Evolutionary conservation across 441 rosid species (phyloP).

Genomic region (Melastoma candidum): DNA sequence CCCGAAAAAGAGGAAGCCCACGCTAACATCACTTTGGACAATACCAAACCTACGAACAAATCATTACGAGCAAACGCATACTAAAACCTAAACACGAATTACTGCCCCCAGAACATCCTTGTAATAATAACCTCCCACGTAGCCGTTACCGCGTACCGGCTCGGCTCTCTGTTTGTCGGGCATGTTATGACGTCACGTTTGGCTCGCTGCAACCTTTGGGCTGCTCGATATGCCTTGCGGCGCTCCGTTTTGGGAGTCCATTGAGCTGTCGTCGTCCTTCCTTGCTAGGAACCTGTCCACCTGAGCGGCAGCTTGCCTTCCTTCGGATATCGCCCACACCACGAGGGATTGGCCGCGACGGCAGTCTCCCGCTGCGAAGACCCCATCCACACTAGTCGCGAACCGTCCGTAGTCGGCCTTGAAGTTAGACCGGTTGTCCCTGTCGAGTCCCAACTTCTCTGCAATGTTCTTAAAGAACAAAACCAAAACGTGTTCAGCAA

Average conservation of each 20-base stretch:
- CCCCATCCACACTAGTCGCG: slow-evolving; percentile 77
- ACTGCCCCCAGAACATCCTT: no score
- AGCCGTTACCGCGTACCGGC: neutral
- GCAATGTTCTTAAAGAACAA: slow-evolving; percentile 54
- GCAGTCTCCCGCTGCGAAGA: slow-evolving; percentile 99
- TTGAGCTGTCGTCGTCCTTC: slow-evolving; percentile 17
- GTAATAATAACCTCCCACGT: neutral
- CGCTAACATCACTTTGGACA: no score
- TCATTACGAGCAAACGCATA: no score
- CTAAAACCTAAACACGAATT: no score
- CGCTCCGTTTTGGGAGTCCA: slow-evolving; percentile 5
- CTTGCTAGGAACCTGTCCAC: slow-evolving; percentile 58
- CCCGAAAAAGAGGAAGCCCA: slow-evolving; percentile 10
- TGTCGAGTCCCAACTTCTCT: slow-evolving; percentile 78
- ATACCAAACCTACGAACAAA: no score
- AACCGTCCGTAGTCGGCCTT: slow-evolving; percentile 97
- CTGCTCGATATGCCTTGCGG: slow-evolving; percentile 22
- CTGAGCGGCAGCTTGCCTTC: slow-evolving; percentile 93
- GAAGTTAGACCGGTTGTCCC: slow-evolving; percentile 79
- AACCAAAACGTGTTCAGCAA: neutral
- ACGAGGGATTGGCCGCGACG: slow-evolving; percentile 96
- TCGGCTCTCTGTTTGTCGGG: no score
- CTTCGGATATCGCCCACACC: slow-evolving; percentile 99
- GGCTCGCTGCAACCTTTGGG: slow-evolving; percentile 31
- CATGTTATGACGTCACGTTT: slow-evolving; percentile 30